Percentiles rank a stretch among this genome's conserved stretches.
phyloP scores from a whole-genome alignment of 1,284 basidiomycete species.

The Ganoderma sinense region DNA sequence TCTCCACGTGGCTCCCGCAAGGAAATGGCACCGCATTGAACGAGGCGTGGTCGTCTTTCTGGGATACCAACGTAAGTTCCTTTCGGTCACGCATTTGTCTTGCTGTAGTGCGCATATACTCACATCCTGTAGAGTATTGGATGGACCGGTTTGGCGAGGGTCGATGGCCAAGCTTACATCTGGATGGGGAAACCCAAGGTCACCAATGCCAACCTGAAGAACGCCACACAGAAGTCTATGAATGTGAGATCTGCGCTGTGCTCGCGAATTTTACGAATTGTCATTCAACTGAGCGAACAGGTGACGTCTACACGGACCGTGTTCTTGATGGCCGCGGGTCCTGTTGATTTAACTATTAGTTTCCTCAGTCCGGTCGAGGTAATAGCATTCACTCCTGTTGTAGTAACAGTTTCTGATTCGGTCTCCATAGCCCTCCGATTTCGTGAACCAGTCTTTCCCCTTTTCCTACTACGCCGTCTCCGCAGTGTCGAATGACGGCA shows the following conservation, averaged over 20 bases:
- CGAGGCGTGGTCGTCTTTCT: slow-evolving; percentile 70
- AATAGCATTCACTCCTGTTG: neutral
- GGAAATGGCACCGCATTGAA: slow-evolving; percentile 60
- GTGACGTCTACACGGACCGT: slow-evolving; percentile 70
- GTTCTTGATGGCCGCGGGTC: slow-evolving; percentile 66
- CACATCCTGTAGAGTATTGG: slow-evolving; percentile 55
- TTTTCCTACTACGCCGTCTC: slow-evolving; percentile 68
- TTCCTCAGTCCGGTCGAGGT: slow-evolving; percentile 75
- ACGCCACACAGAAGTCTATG: slow-evolving; percentile 64
- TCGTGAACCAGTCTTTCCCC: slow-evolving; percentile 66
- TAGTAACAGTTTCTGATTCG: slow-evolving; percentile 7
- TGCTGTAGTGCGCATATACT: neutral
- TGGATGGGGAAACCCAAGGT: slow-evolving; percentile 65
- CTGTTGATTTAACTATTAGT: slow-evolving; percentile 64
- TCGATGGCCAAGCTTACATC: slow-evolving; percentile 63
- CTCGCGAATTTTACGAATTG: neutral
- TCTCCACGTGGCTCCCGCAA: slow-evolving; percentile 71
- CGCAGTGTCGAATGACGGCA: slow-evolving; percentile 59
- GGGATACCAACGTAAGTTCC: slow-evolving; percentile 60
- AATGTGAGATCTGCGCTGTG: slow-evolving; percentile 42
- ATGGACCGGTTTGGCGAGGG: slow-evolving; percentile 72
- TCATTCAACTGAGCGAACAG: slow-evolving; percentile 38
- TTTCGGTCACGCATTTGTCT: neutral
- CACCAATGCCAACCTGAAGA: slow-evolving; percentile 46
- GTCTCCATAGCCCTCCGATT: slow-evolving; percentile 53